phyloP scores from a whole-genome alignment of 2,329 filamentous ascomycete genomes.

The Keithomyces neogunnii region DNA sequence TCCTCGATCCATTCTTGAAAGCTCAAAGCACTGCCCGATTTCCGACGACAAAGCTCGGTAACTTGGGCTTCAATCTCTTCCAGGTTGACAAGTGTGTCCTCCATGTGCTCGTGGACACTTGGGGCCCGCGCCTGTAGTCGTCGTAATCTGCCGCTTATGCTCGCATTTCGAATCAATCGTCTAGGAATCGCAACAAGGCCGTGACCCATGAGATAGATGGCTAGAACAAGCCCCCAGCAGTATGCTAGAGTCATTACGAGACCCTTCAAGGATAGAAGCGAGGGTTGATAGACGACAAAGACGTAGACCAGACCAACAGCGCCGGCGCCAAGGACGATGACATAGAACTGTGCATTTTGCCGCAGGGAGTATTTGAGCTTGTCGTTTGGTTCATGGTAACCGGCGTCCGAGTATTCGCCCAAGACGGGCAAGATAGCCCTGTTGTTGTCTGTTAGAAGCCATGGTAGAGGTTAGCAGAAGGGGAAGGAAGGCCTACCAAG shows the following conservation, averaged over 20 bases:
- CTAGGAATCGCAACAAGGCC: constrained; percentile 87
- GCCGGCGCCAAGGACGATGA: constrained; percentile 65
- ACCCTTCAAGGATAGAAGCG: constrained; percentile 65
- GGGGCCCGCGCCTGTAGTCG: constrained; percentile 73
- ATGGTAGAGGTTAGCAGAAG: neutral
- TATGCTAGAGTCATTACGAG: constrained; percentile 91
- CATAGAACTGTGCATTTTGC: constrained; percentile 81
- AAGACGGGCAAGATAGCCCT: constrained; percentile 88
- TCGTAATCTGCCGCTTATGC: constrained; percentile 63
- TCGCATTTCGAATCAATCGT: constrained; percentile 69
- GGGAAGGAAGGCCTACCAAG: constrained; percentile 54
- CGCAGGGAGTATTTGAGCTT: constrained; percentile 78
- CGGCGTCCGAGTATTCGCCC: constrained; percentile 89
- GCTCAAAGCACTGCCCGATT: constrained; percentile 64
- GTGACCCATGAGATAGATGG: constrained; percentile 97
- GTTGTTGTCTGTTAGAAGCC: neutral
- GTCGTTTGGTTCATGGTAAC: constrained; percentile 77
- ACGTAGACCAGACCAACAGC: constrained; percentile 74
- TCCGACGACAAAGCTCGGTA: constrained; percentile 67
- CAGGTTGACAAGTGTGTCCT: constrained; percentile 71
- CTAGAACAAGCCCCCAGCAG: constrained; percentile 82
- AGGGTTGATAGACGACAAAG: constrained; percentile 67
- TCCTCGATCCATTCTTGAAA: constrained; percentile 97
- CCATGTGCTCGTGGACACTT: constrained; percentile 75
- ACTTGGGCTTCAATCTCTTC: constrained; percentile 79